Evolutionary conservation across 495 filamentous ascomycete genomes (phyloP).

Genomic region (Talaromyces nanjingensis): DNA sequence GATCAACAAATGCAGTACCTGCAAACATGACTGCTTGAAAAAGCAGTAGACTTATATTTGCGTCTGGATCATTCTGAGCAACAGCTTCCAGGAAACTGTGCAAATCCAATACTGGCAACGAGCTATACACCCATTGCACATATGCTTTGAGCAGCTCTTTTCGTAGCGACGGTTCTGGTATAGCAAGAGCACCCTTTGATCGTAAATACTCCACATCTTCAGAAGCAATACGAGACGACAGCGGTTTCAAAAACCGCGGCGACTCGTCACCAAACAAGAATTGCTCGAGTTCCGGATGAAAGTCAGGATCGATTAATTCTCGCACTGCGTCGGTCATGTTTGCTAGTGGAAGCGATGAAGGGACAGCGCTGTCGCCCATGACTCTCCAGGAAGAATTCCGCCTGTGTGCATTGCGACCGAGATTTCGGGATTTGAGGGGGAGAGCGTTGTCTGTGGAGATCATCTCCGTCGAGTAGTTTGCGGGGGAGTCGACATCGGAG

Average conservation of each 20-base stretch:
- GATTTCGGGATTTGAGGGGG: background rate
- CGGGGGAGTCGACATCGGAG: background rate
- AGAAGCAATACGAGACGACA: slow-evolving; percentile 53
- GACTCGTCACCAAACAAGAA: slow-evolving; percentile 25
- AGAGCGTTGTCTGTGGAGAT: background rate
- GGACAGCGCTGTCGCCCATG: slow-evolving; percentile 14
- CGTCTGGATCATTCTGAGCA: slow-evolving; percentile 49
- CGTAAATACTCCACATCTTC: slow-evolving; percentile 69
- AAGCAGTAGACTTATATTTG: slow-evolving; percentile 63
- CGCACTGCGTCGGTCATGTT: slow-evolving; percentile 39
- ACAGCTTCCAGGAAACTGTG: slow-evolving; percentile 61
- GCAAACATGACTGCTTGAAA: slow-evolving; percentile 80
- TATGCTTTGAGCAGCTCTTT: slow-evolving; percentile 67
- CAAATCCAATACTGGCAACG: slow-evolving; percentile 74
- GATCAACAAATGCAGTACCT: slow-evolving; percentile 67
- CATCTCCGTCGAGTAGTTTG: background rate
- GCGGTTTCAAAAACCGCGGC: slow-evolving; percentile 55
- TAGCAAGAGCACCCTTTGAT: slow-evolving; percentile 63
- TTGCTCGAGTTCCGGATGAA: slow-evolving; percentile 35
- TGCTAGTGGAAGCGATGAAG: slow-evolving; percentile 25
- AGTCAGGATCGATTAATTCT: slow-evolving; percentile 32
- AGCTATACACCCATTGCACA: slow-evolving; percentile 78
- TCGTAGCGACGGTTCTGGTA: slow-evolving; percentile 58
- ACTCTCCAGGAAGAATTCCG: slow-evolving; percentile 3
- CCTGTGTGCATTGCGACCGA: background rate